Base-by-base conservation (phyloP, 208 protist genomes). In the Trypanosoma scelopori region DNA sequence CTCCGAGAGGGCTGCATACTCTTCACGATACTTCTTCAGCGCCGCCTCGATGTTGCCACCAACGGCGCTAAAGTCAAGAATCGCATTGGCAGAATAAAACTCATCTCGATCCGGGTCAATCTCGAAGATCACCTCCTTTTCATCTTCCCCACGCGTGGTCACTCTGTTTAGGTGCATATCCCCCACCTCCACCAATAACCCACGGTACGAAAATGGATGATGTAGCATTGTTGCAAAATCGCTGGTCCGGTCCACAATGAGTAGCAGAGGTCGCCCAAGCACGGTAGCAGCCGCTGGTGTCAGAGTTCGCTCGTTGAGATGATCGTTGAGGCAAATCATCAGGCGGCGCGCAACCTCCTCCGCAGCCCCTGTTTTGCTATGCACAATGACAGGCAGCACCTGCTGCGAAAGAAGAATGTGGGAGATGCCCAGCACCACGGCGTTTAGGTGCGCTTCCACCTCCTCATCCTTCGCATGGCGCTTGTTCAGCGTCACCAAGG, bases 131-230 rank as follows among this genome's bases (percentile, higher is more conserved):
- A 85, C 75, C 30, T 81, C 80, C 50, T 81, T 83, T 39, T 82
- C 85, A 64, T 82, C 82, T 5, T 75, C 47, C 18, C 70, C 74
- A 28, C 45, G 72, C 20, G 91, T 56, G 30, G 60, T 57, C 51
- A 83, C 89, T 55, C 87, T 93, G 73, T 97, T 97, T 50, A 97
- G 74, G 39, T 73, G 72, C 87, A 97, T 92, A 53, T 78, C 74
- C 13, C 79, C 81, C 20, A 85, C 50, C 62, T 97, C 92, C 9
- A 89, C 74, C 6, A 97, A 70, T 13, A 97, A 71, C 25, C 87
- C 87, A 47, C 87, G 89, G 68, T 97, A 97, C 28, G 85, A 85
- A 73, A 94, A 97, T 12, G 89, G 87, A 75, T 97, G 92, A 72
- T 93, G 85, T 32, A 97, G 76, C 30, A 83, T 81, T 15, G 84